Base-by-base conservation (phyloP, 1,284 basidiomycete species). In the Athelia sp. region DNA sequence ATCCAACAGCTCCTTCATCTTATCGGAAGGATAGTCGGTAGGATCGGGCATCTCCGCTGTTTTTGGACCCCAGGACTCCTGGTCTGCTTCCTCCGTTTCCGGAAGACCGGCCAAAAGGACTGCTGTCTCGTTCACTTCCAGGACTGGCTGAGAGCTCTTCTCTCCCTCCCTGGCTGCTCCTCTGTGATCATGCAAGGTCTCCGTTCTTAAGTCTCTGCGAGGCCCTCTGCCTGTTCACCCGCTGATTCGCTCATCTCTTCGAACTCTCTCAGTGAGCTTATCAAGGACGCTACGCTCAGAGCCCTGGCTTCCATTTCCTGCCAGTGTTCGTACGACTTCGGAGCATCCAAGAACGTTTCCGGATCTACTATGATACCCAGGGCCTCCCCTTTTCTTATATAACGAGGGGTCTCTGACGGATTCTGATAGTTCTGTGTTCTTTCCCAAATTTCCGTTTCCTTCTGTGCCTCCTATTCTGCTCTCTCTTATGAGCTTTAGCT, bases 1-100 rank as follows among this genome's bases (percentile, higher is more conserved):
- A 46, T 59, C 52, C 1, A 58, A 8, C 1, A 53, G 21, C 15
- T 49, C 15, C 24, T 50, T 48, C 19, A 52, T 23, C 9, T 49
- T 34, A n/a, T 18, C 31, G 3, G 52, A 50, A 8, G 49, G 36
- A 34, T 53, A 50, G 14, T 50, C 17, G 21, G 24, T 18, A 26
- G 52, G 35, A 17, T 56, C 57, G 0, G 55, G 57, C 32, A 34
- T 34, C 17, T 34, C 32, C 17, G 32, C 32, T 11, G 32, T 34
- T 17, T 34, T 34, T 11, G 32, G 32, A 17, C 32, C 32, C 32
- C 32, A 34, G 32, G n/a, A n/a, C n/a, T n/a, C n/a, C n/a, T n/a
- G n/a, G n/a, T n/a, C n/a, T n/a, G n/a, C n/a, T n/a, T n/a, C n/a
- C n/a, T n/a, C n/a, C n/a, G n/a, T n/a, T n/a, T n/a, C n/a, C n/a